A percentile compares a stretch with the other conserved stretches of the same genome.
Conservation (phyloP, 1,284 basidiomycete species). For the Vanrija sp. region DNA sequence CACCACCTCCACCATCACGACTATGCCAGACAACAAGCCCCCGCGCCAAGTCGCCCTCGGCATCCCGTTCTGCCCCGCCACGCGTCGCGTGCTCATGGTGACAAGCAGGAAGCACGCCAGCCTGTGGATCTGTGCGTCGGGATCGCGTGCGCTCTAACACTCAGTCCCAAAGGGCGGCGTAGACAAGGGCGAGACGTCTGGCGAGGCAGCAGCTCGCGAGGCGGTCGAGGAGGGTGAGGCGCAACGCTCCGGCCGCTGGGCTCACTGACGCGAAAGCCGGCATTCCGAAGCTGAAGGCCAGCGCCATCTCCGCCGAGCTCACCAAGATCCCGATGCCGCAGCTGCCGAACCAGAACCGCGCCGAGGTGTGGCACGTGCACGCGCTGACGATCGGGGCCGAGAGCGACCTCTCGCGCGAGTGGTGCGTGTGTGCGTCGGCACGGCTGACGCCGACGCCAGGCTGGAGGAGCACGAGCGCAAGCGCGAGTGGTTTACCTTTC, state of each 20-base stretch:
- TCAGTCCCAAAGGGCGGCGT: slow-evolving; percentile 47
- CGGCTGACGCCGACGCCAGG: slow-evolving; percentile 20
- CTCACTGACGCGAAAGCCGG: slow-evolving; percentile 3
- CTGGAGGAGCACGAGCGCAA: slow-evolving; percentile 32
- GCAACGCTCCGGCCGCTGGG: neutral
- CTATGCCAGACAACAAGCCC: slow-evolving; percentile 17
- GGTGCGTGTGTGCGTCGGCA: slow-evolving; percentile 19
- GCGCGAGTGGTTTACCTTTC: slow-evolving; percentile 26
- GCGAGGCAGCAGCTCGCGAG: slow-evolving; percentile 44
- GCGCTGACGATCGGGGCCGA: slow-evolving; percentile 20
- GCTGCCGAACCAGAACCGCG: slow-evolving; percentile 4
- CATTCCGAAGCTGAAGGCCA: neutral
- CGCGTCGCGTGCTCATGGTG: slow-evolving; percentile 37
- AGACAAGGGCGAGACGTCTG: slow-evolving; percentile 42
- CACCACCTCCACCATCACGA: neutral
- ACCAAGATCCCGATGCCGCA: neutral
- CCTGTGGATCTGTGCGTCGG: slow-evolving; percentile 44
- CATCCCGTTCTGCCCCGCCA: slow-evolving; percentile 30
- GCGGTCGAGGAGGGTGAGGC: slow-evolving; percentile 45
- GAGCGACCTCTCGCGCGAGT: slow-evolving; percentile 15
- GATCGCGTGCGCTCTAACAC: neutral
- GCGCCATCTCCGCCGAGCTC: slow-evolving; percentile 6
- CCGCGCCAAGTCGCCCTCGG: slow-evolving; percentile 42
- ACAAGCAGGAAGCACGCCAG: slow-evolving; percentile 39
- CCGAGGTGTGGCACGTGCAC: slow-evolving; percentile 35